Conservation (phyloP, 1,284 basidiomycete species). For the Singerocomus inundabilis region DNA sequence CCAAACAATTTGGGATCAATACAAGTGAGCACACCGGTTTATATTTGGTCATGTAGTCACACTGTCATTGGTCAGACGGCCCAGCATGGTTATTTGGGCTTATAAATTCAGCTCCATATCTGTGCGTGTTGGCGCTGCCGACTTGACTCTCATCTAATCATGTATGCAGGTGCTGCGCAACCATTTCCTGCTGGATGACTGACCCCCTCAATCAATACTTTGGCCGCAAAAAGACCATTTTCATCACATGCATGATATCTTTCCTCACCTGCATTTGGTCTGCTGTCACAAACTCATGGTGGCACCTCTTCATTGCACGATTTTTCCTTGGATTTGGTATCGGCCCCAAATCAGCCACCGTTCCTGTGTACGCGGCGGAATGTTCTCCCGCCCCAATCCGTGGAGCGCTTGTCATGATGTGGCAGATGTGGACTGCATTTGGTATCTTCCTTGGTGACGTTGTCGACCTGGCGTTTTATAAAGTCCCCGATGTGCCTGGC, state of each 20-base stretch:
- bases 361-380: constrained; percentile 68
- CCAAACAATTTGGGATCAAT: constrained; percentile 59
- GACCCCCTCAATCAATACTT: constrained; percentile 69
- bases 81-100: constrained; percentile 75
- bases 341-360: constrained; percentile 65
- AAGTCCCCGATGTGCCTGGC: constrained; percentile 45
- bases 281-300: constrained; percentile 68
- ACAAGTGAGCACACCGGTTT: constrained; percentile 22
- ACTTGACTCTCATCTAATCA: not conserved
- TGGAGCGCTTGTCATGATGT: constrained; percentile 79
- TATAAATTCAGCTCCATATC: constrained; percentile 75
- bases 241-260: constrained; percentile 60
- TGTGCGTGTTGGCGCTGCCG: constrained; percentile 32
- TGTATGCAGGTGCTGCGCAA: constrained; percentile 46
- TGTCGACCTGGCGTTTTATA: constrained; percentile 54
- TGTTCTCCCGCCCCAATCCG: constrained; percentile 69
- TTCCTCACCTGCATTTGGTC: constrained; percentile 69
- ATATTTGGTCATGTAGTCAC: constrained; percentile 21
- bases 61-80: constrained; percentile 39
- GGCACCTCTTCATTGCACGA: constrained; percentile 66
- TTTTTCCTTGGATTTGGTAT: constrained; percentile 72
- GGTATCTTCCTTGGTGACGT: constrained; percentile 67
- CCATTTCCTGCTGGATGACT: constrained; percentile 67
- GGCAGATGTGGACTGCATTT: constrained; percentile 76
- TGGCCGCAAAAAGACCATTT: constrained; percentile 79